Evolutionary conservation across 73 alveolate species (phyloP), one percentile per base, ranked within the genome.

Genomic region (Symbiodinium natans): DNA sequence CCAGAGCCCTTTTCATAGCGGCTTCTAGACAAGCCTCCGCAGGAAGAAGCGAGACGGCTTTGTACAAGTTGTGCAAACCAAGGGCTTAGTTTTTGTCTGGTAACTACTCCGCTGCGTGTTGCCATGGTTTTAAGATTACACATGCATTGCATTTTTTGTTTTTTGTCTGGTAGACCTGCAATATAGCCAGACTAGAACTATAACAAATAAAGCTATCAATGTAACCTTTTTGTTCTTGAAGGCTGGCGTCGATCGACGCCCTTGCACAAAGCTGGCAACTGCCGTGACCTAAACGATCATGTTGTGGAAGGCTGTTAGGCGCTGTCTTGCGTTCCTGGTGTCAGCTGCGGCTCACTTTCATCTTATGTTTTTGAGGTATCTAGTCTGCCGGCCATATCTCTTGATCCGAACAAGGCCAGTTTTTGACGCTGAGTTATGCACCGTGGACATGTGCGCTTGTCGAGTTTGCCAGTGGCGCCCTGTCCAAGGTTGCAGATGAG

Each of bases 361-460:
- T 59, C 33, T 59, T 59, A 3, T 8, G 25, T 21, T 1, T 23
- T 15, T 39, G 15, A 90, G 96, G 96, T 71, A 46, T 41, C 83
- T 84, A 90, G 96, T 88, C 52, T 90, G 96, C 96, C 96, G 46
- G 43, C 96, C 6, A 84, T 90, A 4, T 54, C 77, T 7, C 46
- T 90, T 77, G 96, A 71, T 41, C 86, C 86, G 13, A 71, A 54
- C 52, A 90, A 90, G 96, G 96, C 46, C 9, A 11, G 36, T 21
- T n/a, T n/a, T n/a, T n/a, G n/a, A n/a, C n/a, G n/a, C n/a, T n/a
- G n/a, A n/a, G n/a, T n/a, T n/a, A n/a, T n/a, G n/a, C 29, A 27
- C 68, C 0, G 1, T 7, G n/a, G 23, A 52, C 0, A 52, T 23
- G 71, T 0, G 7, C 71, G 23, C 71, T 7, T 52, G 15, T 52